phyloP scores from a whole-genome alignment of 2,329 filamentous ascomycete species.

The Diaporthe citri region DNA sequence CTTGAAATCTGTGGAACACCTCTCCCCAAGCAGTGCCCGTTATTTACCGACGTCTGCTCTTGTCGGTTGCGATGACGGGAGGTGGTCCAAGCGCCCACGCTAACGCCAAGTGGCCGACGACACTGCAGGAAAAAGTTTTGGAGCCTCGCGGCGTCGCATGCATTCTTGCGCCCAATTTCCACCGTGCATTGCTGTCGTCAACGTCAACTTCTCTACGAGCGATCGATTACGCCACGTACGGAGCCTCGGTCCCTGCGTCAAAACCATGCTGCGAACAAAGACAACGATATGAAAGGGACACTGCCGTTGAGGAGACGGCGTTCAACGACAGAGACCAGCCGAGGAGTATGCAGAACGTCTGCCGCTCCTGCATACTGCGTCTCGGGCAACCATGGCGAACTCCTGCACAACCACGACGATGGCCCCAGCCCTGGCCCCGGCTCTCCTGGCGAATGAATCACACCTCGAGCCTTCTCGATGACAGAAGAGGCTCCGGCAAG shows the following conservation, averaged over 20 bases:
- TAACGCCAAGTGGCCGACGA: background rate
- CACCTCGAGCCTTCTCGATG: background rate
- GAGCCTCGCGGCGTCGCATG: constrained; percentile 9
- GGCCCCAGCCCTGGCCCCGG: background rate
- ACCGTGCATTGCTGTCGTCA: background rate
- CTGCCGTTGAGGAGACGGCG: constrained; percentile 37
- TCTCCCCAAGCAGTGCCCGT: background rate
- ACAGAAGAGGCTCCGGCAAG: background rate
- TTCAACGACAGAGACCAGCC: constrained; percentile 29
- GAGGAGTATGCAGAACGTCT: constrained; percentile 40
- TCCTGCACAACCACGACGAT: constrained; percentile 2
- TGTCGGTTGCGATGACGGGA: background rate
- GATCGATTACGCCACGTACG: background rate
- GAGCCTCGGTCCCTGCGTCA: background rate
- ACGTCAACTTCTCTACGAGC: background rate
- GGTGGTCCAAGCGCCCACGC: constrained; percentile 10
- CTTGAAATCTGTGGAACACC: no score
- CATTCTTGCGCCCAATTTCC: background rate
- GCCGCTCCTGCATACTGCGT: constrained; percentile 39
- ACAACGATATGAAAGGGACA: constrained; percentile 35
- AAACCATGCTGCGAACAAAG: constrained; percentile 16
- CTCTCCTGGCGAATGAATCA: constrained; percentile 18
- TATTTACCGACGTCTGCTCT: background rate
- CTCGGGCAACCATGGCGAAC: constrained; percentile 39
- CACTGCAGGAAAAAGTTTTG: background rate